These are phyloP conservation scores for Botryotinia globosa DNA, from an alignment of 2,329 filamentous ascomycete genomes.

Conservation along the genomic window DNA sequence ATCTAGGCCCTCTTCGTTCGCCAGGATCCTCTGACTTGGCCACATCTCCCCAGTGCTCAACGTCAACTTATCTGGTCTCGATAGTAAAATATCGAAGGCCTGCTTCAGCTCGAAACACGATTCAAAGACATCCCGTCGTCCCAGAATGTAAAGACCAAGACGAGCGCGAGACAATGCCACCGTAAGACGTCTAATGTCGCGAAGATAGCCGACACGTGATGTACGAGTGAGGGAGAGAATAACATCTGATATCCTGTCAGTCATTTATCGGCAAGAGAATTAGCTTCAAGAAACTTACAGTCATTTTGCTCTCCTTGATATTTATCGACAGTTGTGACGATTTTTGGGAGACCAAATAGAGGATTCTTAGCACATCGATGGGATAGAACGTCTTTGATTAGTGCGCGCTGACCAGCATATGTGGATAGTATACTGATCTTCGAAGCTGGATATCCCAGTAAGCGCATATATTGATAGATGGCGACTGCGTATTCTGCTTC, in stretches of 20 bases:
- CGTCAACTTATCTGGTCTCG: conserved; percentile 75
- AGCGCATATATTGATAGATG: conserved; percentile 93
- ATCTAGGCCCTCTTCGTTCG: conserved; percentile 44
- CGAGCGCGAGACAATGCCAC: conserved; percentile 91
- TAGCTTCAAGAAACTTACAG: conserved; percentile 60
- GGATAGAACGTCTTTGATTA: conserved; percentile 81
- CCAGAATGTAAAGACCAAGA: conserved; percentile 87
- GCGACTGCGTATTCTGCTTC: conserved; percentile 97
- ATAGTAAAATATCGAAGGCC: conserved; percentile 76
- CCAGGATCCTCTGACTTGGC: conserved; percentile 58
- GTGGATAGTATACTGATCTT: conserved; percentile 84
- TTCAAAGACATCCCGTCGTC: conserved; percentile 84
- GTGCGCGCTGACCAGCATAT: conserved; percentile 85
- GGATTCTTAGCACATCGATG: conserved; percentile 80
- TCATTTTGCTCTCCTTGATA: conserved; percentile 99
- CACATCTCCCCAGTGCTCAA: conserved; percentile 85
- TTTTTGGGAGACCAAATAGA: conserved; percentile 84
- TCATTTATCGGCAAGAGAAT: not conserved
- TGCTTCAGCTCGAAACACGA: conserved; percentile 82
- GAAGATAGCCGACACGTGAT: conserved; percentile 83
- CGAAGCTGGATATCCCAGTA: conserved; percentile 78
- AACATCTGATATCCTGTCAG: conserved; percentile 58
- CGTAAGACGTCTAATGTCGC: conserved; percentile 88
- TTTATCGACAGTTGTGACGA: conserved; percentile 94
- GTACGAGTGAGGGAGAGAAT: conserved; percentile 92